Evolutionary conservation across 2,329 filamentous ascomycete genomes (phyloP).

Genomic region (Colletotrichum ledebouriae): DNA sequence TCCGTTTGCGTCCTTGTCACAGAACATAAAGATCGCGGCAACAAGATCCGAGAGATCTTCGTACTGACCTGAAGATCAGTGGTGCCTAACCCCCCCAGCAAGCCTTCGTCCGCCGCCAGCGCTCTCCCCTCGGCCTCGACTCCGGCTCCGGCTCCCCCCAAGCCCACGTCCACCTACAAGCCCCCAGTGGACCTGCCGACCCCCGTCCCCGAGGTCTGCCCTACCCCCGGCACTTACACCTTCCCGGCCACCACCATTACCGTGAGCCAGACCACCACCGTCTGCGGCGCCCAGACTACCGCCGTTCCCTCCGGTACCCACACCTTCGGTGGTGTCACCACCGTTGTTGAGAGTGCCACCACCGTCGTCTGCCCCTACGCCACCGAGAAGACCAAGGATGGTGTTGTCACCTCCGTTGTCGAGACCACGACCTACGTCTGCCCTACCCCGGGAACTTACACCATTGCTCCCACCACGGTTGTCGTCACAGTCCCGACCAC

Average conservation of each 20-base stretch:
- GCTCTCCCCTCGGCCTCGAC: slow-evolving; percentile 38
- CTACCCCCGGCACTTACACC: slow-evolving; percentile 80
- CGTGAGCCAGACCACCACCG: slow-evolving; percentile 75
- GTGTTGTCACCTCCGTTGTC: slow-evolving; percentile 76
- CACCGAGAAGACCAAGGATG: slow-evolving; percentile 69
- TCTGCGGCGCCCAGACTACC: slow-evolving; percentile 74
- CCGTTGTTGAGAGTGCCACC: slow-evolving; percentile 74
- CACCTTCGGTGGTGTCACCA: slow-evolving; percentile 81
- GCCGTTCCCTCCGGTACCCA: slow-evolving; percentile 73
- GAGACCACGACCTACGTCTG: slow-evolving; percentile 79
- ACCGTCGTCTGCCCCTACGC: slow-evolving; percentile 79
- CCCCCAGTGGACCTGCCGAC: slow-evolving; percentile 65
- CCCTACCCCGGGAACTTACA: slow-evolving; percentile 81
- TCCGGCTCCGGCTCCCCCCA: slow-evolving; percentile 46
- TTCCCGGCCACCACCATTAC: slow-evolving; percentile 80
- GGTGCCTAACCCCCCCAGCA: slow-evolving; percentile 55
- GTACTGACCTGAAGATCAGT: slow-evolving; percentile 46
- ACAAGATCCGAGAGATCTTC: slow-evolving; percentile 9
- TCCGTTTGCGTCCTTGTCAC: background rate
- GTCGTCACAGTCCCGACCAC: slow-evolving; percentile 65
- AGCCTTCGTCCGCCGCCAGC: slow-evolving; percentile 45
- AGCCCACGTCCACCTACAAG: slow-evolving; percentile 55
- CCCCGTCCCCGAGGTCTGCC: slow-evolving; percentile 66
- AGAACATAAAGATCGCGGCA: background rate
- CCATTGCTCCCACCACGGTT: slow-evolving; percentile 77